A percentile compares a stretch with the other conserved stretches of the same genome.
Conservation (phyloP, 208 protist genomes). For the Chromosphaera perkinsii region DNA sequence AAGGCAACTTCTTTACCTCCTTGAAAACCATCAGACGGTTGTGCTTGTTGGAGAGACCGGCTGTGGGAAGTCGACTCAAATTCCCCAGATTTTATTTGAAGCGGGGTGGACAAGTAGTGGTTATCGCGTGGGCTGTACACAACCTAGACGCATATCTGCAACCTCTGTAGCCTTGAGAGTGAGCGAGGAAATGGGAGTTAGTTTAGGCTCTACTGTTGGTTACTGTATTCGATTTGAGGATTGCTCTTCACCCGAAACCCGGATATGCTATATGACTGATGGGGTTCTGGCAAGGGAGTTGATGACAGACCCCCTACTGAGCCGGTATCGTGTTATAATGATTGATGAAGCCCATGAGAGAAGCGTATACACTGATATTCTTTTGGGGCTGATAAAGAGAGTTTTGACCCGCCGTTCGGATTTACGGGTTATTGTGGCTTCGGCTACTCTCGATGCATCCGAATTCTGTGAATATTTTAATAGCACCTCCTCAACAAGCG, state of each 20-base stretch:
- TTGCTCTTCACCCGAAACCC: constrained; percentile 24
- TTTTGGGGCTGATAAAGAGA: constrained; percentile 84
- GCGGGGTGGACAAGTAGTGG: constrained; percentile 47
- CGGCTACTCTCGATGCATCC: constrained; percentile 93
- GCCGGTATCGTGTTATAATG: constrained; percentile 67
- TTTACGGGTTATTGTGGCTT: constrained; percentile 95
- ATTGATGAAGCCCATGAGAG: constrained; percentile 96
- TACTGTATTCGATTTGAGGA: constrained; percentile 68
- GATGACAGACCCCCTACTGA: constrained; percentile 54
- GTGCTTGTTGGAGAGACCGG: constrained; percentile 17
- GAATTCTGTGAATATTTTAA: constrained; percentile 92
- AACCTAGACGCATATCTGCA: constrained; percentile 90
- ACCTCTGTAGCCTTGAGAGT: constrained; percentile 86
- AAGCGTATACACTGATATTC: constrained; percentile 82
- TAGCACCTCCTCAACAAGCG: constrained; percentile 22
- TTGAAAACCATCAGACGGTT: constrained; percentile 4
- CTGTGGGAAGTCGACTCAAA: constrained; percentile 71
- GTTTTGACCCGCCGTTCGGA: constrained; percentile 51
- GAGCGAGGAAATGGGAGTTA: constrained; percentile 76
- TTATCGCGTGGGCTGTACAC: constrained; percentile 81
- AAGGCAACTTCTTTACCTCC: constrained; percentile 11
- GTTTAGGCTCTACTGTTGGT: constrained; percentile 47
- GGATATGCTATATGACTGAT: constrained; percentile 90
- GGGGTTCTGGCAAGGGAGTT: constrained; percentile 95
- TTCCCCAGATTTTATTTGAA: constrained; percentile 63